phyloP scores from a whole-genome alignment of 768 basidiomycete species.

The Russula sp. region DNA sequence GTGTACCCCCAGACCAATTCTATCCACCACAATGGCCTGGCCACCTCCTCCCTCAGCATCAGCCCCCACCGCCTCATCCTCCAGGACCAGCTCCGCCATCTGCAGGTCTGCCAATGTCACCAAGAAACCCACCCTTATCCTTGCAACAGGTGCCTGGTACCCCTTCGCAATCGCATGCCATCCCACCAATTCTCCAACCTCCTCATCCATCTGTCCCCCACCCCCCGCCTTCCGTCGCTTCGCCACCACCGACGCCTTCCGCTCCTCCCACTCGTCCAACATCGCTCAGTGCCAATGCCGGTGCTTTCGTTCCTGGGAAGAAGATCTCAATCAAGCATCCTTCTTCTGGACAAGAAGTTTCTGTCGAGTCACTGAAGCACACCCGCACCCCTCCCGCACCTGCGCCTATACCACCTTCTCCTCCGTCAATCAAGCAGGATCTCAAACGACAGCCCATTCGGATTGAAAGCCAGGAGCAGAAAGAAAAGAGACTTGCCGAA shows the following conservation, averaged over 20 bases:
- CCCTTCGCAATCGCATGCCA: constrained; percentile 62
- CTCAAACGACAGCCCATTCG: constrained; percentile 44
- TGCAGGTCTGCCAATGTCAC: constrained; percentile 64
- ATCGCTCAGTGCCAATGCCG: constrained; percentile 60
- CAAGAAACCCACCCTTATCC: constrained; percentile 53
- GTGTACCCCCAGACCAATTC: constrained; percentile 46
- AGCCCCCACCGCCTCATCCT: constrained; percentile 45
- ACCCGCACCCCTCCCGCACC: constrained; percentile 45
- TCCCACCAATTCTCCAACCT: constrained; percentile 46
- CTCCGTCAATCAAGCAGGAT: constrained; percentile 23
- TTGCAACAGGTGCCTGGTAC: constrained; percentile 58
- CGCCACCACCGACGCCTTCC: constrained; percentile 68
- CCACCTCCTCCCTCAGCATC: constrained; percentile 37
- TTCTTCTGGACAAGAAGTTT: constrained; percentile 57
- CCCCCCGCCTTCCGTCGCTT: constrained; percentile 52
- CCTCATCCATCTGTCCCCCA: constrained; percentile 48
- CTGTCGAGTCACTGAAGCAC: constrained; percentile 53
- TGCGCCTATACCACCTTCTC: constrained; percentile 36
- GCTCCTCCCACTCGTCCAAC: constrained; percentile 40
- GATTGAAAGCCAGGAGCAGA: constrained; percentile 62
- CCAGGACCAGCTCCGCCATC: constrained; percentile 46
- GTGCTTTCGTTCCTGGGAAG: constrained; percentile 59
- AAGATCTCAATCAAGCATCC: constrained; percentile 35
- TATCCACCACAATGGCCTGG: constrained; percentile 37
- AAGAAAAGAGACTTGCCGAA: constrained; percentile 47